Conservation (phyloP, 805 yeast species). For the Lipomyces starkeyi region DNA sequence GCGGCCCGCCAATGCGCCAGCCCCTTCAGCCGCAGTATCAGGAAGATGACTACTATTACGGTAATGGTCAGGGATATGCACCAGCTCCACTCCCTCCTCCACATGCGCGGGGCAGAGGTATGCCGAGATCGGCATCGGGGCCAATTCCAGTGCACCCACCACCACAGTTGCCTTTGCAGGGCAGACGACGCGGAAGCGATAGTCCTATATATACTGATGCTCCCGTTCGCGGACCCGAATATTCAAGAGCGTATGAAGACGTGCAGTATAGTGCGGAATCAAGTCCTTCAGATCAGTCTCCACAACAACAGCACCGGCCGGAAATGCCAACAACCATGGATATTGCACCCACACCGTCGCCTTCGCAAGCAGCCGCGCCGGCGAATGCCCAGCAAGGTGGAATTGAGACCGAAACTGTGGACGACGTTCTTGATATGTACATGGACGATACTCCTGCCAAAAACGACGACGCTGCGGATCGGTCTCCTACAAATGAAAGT, state of each 20-base stretch:
- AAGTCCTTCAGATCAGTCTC: background rate
- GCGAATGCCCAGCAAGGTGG: background rate
- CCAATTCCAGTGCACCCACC: background rate
- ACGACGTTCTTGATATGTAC: conserved; percentile 20
- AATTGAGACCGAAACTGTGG: background rate
- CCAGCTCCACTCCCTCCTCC: background rate
- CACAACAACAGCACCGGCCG: background rate
- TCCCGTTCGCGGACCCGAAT: background rate
- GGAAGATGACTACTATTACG: conserved; percentile 2
- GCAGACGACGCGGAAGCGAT: background rate
- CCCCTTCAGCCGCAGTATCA: conserved; percentile 11
- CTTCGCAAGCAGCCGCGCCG: background rate
- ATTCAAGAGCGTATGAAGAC: background rate
- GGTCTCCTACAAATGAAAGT: background rate
- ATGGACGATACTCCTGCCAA: background rate
- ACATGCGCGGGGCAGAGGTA: conserved; percentile 3
- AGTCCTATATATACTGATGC: background rate
- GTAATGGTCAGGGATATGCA: background rate
- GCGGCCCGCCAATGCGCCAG: conserved; percentile 8
- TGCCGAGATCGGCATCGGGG: conserved; percentile 14
- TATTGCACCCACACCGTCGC: background rate
- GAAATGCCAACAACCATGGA: background rate
- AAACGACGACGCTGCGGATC: background rate
- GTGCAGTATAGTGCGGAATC: background rate
- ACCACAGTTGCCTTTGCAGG: background rate